Base-by-base conservation (phyloP, 768 basidiomycete genomes). In the Boletus insuetus region DNA sequence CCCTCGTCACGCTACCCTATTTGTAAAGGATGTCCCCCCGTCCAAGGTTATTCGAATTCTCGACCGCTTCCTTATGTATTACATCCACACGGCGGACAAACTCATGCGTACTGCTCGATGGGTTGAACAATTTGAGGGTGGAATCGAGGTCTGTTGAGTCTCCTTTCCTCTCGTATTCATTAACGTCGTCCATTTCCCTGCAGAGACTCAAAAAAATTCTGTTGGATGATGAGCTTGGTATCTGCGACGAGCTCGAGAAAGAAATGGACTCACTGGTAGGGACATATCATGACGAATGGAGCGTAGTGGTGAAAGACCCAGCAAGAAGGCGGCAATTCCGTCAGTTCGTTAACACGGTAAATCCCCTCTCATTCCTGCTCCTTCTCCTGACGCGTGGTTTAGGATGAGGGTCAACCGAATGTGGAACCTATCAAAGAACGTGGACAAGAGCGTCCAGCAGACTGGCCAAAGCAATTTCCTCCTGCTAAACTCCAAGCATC, bases 241-340 rank as follows among this genome's bases (percentile, higher is more conserved):
- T 91, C 54, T 88, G 87, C 61, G 76, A 70, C 19, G 82, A 88
- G 40, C 75, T 91, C 10, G 89, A 89, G 49, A 74, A 71, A 19
- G 74, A 83, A 34, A 89, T 89, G 87, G 75, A 82, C 20, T 70
- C 73, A n/a, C 74, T 89, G 3, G 76, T 91, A 13, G 78, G 79
- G 12, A 82, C 84, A 3, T 90, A 85, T 65, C 74, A 78, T 48
- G 83, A 85, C 64, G 88, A 89, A 69, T 89, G 89, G 88, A 79
- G 78, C 3, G 73, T 70, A 13, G 86, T 86, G 4, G 82, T 89
- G 16, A 74, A 74, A 59, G 79, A 83, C 55, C 81, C 80, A 9
- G 68, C 64, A 7, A 74, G 76, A 35, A 73, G 78, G 43, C 77
- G 75, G 49, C 73, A 76, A 56, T 84, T 86, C 71, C 74, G 77